phyloP scores from a whole-genome alignment of 1,284 basidiomycete species.

The Ganoderma lucidum region DNA sequence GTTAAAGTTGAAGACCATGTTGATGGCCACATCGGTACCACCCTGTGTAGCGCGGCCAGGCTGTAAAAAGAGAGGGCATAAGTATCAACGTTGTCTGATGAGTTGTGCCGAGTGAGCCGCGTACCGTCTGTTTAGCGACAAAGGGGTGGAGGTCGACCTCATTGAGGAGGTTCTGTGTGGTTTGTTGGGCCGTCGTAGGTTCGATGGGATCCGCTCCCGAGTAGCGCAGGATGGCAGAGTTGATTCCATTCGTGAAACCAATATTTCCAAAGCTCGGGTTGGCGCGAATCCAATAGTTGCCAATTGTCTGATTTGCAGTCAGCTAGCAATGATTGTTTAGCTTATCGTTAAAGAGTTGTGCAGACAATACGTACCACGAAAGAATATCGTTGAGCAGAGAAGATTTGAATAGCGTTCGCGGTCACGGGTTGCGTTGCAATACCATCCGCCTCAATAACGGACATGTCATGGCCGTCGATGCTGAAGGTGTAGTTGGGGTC shows the following conservation, averaged over 20 bases:
- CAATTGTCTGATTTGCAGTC: slow-evolving; percentile 25
- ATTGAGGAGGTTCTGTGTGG: slow-evolving; percentile 33
- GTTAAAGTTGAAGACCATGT: slow-evolving; percentile 34
- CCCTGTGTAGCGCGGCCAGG: slow-evolving; percentile 39
- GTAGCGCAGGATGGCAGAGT: slow-evolving; percentile 39
- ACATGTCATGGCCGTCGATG: slow-evolving; percentile 46
- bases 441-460: slow-evolving; percentile 46
- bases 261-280: slow-evolving; percentile 42
- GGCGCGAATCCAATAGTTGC: slow-evolving; percentile 33
- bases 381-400: slow-evolving; percentile 49
- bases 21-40: slow-evolving; percentile 41
- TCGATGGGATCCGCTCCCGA: slow-evolving; percentile 54
- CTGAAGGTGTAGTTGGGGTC: slow-evolving; percentile 43
- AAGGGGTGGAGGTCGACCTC: slow-evolving; percentile 40
- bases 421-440: slow-evolving; percentile 41
- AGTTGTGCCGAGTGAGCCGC: neutral
- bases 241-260: slow-evolving; percentile 48
- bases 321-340: slow-evolving; percentile 17
- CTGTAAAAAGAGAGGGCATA: slow-evolving; percentile 18
- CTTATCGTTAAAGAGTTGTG: neutral
- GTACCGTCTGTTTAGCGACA: slow-evolving; percentile 16
- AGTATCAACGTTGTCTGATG: neutral
- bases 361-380: slow-evolving; percentile 24
- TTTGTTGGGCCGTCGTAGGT: slow-evolving; percentile 42
- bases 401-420: slow-evolving; percentile 45